phyloP scores from a whole-genome alignment of 1,139 yeast genomes.

The Pichia sp. region DNA sequence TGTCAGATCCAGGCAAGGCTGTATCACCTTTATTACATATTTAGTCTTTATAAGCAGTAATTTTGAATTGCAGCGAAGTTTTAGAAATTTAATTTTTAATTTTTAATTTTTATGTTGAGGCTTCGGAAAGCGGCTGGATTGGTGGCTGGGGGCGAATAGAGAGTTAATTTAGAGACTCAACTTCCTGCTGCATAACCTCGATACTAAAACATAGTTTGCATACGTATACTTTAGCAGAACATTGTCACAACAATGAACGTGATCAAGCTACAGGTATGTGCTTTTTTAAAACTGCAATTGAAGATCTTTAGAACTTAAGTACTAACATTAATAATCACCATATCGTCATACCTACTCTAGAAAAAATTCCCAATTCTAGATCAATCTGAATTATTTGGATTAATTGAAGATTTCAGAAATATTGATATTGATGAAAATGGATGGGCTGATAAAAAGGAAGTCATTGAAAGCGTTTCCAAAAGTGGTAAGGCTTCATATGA shows the following conservation, averaged over 20 bases:
- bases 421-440: slow-evolving; percentile 91
- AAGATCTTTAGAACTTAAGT: background rate
- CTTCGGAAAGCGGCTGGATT: background rate
- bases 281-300: background rate
- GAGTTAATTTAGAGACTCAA: background rate
- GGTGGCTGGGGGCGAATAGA: background rate
- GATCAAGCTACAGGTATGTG: slow-evolving; percentile 13
- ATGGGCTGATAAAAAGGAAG: slow-evolving; percentile 90
- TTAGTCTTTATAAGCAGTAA: no score
- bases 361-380: slow-evolving; percentile 79
- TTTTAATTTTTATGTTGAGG: background rate
- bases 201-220: background rate
- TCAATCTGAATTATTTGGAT: slow-evolving; percentile 78
- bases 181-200: background rate
- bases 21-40: no score
- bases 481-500: slow-evolving; percentile 81
- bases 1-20: no score
- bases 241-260: slow-evolving; percentile 8
- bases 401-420: slow-evolving; percentile 75
- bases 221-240: no score
- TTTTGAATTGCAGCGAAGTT: background rate
- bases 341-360: slow-evolving; percentile 26
- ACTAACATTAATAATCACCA: slow-evolving; percentile 3
- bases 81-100: background rate
- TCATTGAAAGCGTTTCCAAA: slow-evolving; percentile 74